Evolutionary conservation across 768 basidiomycete species (phyloP), one percentile per base, ranked within the genome.

Genomic region (Pulveroboletus sp.): DNA sequence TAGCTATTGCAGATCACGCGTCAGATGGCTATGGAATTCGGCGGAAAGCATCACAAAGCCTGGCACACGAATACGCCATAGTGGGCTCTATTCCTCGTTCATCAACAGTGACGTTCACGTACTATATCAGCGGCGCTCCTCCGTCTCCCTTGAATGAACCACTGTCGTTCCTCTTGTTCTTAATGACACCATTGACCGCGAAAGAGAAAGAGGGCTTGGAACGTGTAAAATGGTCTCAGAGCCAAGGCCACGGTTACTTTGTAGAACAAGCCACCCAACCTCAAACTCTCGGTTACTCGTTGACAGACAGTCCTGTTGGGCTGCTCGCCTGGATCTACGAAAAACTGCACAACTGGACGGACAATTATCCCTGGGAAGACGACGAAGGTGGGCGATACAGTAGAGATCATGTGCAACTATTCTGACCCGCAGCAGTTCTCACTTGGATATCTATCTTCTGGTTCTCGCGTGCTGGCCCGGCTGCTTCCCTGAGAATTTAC

Each of bases 381-480:
- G 81, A 83, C 24, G 78, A 82, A 66, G 70, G 82, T 57, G n/a
- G 76, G 60, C 14, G 0, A 3, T 7, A 1, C 12, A 5, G 5
- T n/a, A 21, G 11, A 17, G 2, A 26, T 12, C 35, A 27, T 27
- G 5, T 28, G 9, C 8, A 2, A 0, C 18, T 11, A 15, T 26
- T 15, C 21, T 57, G 8, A 58, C 27, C 2, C 7, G 0, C 9
- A 60, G 12, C 49, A 82, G 82, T 83, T 1, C 56, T 85, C 28
- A 80, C 78, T 0, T 85, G 81, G 81, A 61, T 81, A 18, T 81
- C 79, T 2, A 69, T 81, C 10, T 81, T 77, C 57, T 77, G 72
- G 70, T 82, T 83, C 64, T 82, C 81, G 7, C 73, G 76, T 8
- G 71, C 76, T 0, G 81, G 81, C 0, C 81, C 83, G 7, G 72